Conservation (phyloP, 192 early-diverging fungal genomes). For the Cetraspora pellucida region DNA sequence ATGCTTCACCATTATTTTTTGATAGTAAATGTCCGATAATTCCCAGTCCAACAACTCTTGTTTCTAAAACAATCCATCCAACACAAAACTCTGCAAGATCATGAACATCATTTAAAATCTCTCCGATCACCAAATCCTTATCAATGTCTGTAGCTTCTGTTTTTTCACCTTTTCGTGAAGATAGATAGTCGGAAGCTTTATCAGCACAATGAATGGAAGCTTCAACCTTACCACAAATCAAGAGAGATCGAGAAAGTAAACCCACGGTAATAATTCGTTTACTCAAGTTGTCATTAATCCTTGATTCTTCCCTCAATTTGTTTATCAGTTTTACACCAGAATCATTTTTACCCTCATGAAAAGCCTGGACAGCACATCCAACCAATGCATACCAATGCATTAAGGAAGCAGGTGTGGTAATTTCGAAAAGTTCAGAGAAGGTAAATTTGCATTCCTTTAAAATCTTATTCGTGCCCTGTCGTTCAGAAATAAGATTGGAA, state of each 20-base stretch:
- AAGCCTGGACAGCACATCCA: slow-evolving; percentile 19
- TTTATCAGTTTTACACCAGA: slow-evolving; percentile 11
- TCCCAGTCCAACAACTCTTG: slow-evolving; percentile 12
- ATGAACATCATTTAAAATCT: slow-evolving; percentile 12
- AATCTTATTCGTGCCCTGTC: not conserved
- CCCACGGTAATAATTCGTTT: slow-evolving; percentile 28
- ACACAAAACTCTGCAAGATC: slow-evolving; percentile 35
- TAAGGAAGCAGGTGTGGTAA: slow-evolving; percentile 2
- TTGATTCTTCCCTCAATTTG: slow-evolving; percentile 5
- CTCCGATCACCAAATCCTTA: not conserved
- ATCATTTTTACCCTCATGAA: not conserved
- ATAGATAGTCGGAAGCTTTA: not conserved
- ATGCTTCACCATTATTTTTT: not conserved
- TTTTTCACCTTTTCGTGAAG: not conserved
- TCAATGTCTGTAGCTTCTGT: not conserved
- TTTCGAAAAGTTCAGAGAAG: slow-evolving; percentile 4
- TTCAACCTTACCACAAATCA: slow-evolving; percentile 29
- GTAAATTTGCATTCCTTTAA: not conserved
- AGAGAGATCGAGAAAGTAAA: slow-evolving; percentile 18
- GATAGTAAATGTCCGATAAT: not conserved
- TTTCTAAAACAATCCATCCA: slow-evolving; percentile 34
- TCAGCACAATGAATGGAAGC: slow-evolving; percentile 25
- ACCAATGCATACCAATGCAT: slow-evolving; percentile 35
- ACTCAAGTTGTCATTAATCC: not conserved
- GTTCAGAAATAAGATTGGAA: slow-evolving; percentile 13